Percentiles rank a stretch among this genome's conserved stretches.
Evolutionary conservation across 208 protist genomes (phyloP).

Genomic region (Trypanosoma theileri): DNA sequence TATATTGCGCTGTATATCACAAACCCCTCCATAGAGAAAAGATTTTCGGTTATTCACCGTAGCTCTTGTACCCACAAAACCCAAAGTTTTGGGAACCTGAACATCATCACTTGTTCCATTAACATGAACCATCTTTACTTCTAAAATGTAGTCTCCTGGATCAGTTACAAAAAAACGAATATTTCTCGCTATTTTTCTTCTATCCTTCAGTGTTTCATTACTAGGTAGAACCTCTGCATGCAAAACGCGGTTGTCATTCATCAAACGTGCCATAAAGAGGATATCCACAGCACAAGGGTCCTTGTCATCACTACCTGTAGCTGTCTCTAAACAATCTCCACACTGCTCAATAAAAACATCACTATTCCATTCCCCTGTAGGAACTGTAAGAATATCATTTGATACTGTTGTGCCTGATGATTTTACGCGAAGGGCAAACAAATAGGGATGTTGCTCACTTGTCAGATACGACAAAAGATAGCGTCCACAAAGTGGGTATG

Average conservation of each 20-base stretch:
- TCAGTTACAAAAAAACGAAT: conserved; percentile 20
- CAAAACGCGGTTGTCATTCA: conserved; percentile 22
- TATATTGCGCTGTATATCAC: conserved; percentile 29
- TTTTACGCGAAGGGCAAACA: conserved; percentile 10
- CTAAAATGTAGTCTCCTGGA: conserved; percentile 24
- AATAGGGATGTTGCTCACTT: background rate
- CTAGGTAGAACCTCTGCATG: conserved; percentile 7
- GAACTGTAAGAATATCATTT: background rate
- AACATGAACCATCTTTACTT: conserved; percentile 32
- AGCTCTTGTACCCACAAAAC: conserved; percentile 17
- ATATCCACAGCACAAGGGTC: conserved; percentile 18
- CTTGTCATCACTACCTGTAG: background rate
- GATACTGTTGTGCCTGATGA: background rate
- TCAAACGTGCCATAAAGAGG: conserved; percentile 25
- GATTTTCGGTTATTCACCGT: conserved; percentile 1
- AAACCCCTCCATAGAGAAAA: conserved; percentile 22
- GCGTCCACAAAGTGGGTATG: conserved; percentile 24
- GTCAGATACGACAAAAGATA: conserved; percentile 16
- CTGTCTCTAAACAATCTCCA: conserved; percentile 15
- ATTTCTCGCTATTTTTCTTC: background rate
- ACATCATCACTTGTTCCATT: conserved; percentile 15
- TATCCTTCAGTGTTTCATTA: background rate
- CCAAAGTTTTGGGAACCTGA: conserved; percentile 9
- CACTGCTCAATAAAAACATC: conserved; percentile 21
- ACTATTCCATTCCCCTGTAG: conserved; percentile 13